Base-by-base conservation (phyloP, 2,329 filamentous ascomycete genomes). In the Aspergillus calidoustus region DNA sequence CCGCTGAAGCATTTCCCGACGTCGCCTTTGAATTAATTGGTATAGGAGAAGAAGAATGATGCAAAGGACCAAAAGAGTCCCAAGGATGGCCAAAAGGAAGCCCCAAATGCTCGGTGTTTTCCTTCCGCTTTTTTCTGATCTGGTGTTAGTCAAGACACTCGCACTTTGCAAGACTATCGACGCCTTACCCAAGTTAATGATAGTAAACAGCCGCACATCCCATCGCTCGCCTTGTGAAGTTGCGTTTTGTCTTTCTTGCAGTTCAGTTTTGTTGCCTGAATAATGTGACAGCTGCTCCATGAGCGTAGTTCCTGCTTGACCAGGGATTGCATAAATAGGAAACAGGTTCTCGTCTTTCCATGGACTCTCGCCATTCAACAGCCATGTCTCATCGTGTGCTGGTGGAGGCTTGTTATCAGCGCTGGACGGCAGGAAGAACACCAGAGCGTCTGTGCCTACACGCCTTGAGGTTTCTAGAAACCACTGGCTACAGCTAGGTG, bases 301-400 rank as follows among this genome's bases (percentile, higher is more conserved):
- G 76, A 97, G 84, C 38, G 83, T 80, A 13, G 79, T 76, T 23
- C 93, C 94, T 22, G 86, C 83, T 9, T 81, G 76, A 7, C 90
- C 88, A 0, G 92, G 86, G 17, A 98, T 81, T 46, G 91, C 93
- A 77, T 95, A 97, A 13, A 97, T 87, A 0, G 94, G 93, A 69
- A 88, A 97, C 30, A 84, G 82, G 70, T 89, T 89, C n/a, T 82
- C 78, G 1, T 79, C 77, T 73, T 87, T 90, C 93, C 93, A 97
- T n/a, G 80, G 79, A 13, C 84, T 87, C 15, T 83, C 83, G 71
- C 92, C 90, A 17, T 86, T 80, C 19, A 96, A 80, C 62, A 86
- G 80, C 94, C 94, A 97, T 2, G 82, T 79, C 0, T 82, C 72
- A 47, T 91, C 87, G 59, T 86, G 86, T 11, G 84, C 80, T 3